A percentile compares a stretch with the other conserved stretches of the same genome.
Evolutionary conservation across 768 basidiomycete genomes (phyloP).

Genomic region (Pleurotus platypus): DNA sequence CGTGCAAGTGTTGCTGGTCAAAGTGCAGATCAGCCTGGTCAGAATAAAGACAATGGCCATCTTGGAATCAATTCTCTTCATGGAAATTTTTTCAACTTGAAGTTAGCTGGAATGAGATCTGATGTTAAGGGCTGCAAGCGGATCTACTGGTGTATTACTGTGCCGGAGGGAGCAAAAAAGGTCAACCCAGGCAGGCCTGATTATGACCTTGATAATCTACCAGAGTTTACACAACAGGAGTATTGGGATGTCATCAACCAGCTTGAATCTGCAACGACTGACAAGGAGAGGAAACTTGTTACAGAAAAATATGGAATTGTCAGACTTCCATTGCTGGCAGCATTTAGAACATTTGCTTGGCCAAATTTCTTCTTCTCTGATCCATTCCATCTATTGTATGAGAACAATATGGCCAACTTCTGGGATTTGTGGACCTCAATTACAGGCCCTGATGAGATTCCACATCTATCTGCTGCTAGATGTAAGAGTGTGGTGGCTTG

Average conservation of each 20-base stretch:
- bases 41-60: constrained; percentile 29
- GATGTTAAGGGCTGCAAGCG: constrained; percentile 16
- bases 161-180: constrained; percentile 16
- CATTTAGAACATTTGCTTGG: constrained; percentile 25
- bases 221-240: constrained; percentile 15
- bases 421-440: constrained; percentile 26
- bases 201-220: constrained; percentile 20
- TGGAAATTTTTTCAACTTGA: constrained; percentile 24
- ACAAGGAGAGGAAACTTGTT: constrained; percentile 14
- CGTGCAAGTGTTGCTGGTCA: constrained; percentile 16
- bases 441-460: constrained; percentile 11
- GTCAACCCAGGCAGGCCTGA: constrained; percentile 20
- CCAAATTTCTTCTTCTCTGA: constrained; percentile 30
- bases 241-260: constrained; percentile 21
- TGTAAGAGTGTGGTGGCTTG: too few species aligned
- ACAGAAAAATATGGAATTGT: constrained; percentile 20
- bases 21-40: constrained; percentile 29
- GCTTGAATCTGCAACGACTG: constrained; percentile 13
- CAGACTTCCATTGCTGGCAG: constrained; percentile 23
- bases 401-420: constrained; percentile 25
- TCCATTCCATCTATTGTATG: constrained; percentile 33
- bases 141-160: constrained; percentile 23
- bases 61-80: constrained; percentile 21
- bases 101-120: constrained; percentile 21
- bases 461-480: constrained; percentile 17